Percentiles rank a stretch among this genome's conserved stretches.
Evolutionary conservation across 2,329 filamentous ascomycete species (phyloP).

Genomic region (Venturia asperata): DNA sequence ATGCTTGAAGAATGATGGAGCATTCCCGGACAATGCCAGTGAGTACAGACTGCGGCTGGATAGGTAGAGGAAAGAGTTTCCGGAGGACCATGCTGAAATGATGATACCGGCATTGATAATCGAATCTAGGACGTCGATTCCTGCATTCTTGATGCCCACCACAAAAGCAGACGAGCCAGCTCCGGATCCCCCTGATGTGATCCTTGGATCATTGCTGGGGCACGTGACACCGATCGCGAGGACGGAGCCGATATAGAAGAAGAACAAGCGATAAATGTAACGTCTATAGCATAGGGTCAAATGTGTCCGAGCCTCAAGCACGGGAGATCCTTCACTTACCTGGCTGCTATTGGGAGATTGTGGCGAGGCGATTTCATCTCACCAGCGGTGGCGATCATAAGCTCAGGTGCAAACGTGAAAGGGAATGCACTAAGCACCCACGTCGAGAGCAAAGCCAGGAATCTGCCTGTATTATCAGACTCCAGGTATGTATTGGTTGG

Average conservation of each 20-base stretch:
- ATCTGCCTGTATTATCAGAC: conserved; percentile 42
- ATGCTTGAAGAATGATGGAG: conserved; percentile 52
- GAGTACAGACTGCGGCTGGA: conserved; percentile 48
- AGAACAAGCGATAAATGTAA: conserved; percentile 55
- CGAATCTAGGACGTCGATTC: conserved; percentile 51
- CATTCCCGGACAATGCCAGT: conserved; percentile 56
- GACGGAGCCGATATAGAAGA: conserved; percentile 54
- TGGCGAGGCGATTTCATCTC: conserved; percentile 53
- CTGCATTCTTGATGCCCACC: conserved; percentile 43
- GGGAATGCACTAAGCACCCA: conserved; percentile 47
- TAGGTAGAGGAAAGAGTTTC: conserved; percentile 49
- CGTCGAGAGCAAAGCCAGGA: conserved; percentile 46
- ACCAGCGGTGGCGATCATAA: conserved; percentile 50
- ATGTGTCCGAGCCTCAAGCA: background rate
- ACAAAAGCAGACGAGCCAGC: conserved; percentile 48
- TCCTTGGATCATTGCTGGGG: conserved; percentile 44
- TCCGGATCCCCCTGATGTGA: conserved; percentile 48
- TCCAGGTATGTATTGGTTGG: conserved; percentile 41
- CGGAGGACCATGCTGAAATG: conserved; percentile 55
- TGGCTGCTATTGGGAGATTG: conserved; percentile 52
- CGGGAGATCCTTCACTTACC: background rate
- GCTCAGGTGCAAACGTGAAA: conserved; percentile 50
- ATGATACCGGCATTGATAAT: conserved; percentile 63
- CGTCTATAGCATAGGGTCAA: conserved; percentile 30
- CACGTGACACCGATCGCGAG: conserved; percentile 56